Conservation (phyloP, 1,139 yeast genomes). For the Pichia sp. region DNA sequence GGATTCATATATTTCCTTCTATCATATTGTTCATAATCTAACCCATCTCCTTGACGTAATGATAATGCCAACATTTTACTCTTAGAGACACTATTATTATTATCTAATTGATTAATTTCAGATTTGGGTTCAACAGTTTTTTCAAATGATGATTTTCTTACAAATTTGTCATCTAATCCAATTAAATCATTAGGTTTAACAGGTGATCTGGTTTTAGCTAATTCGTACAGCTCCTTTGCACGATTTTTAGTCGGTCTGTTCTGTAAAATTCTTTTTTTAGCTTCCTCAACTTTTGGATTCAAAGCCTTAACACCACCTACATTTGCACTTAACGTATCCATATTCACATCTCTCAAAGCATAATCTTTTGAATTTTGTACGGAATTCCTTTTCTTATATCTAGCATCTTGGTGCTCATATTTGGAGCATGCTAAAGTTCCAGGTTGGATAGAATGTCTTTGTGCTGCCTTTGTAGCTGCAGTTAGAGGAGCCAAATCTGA, state of each 20-base stretch:
- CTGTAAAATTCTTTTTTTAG: constrained; percentile 14
- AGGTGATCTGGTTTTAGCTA: constrained; percentile 28
- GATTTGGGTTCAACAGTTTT: constrained; percentile 31
- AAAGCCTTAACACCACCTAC: constrained; percentile 11
- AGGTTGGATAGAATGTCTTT: constrained; percentile 18
- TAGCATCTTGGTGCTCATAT: neutral
- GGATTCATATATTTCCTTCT: constrained; percentile 2
- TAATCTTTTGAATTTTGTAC: constrained; percentile 1
- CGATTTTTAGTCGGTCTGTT: constrained; percentile 30
- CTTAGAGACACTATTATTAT: neutral
- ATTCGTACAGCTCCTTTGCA: constrained; percentile 38
- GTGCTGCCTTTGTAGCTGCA: constrained; percentile 27
- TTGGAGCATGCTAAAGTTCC: neutral
- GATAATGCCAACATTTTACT: constrained; percentile 17
- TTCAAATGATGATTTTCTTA: constrained; percentile 47
- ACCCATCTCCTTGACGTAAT: constrained; percentile 19
- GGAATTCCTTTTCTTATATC: neutral
- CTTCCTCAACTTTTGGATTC: constrained; percentile 18
- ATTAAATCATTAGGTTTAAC: constrained; percentile 13
- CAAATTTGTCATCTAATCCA: constrained; percentile 10
- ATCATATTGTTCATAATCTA: constrained; percentile 13
- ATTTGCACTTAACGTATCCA: neutral
- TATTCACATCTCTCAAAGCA: neutral
- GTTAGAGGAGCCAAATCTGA: constrained; percentile 16
- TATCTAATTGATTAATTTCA: neutral